Evolutionary conservation across 2,329 filamentous ascomycete genomes (phyloP), one percentile per base, ranked within the genome.

Genomic region (Exophiala sp.): DNA sequence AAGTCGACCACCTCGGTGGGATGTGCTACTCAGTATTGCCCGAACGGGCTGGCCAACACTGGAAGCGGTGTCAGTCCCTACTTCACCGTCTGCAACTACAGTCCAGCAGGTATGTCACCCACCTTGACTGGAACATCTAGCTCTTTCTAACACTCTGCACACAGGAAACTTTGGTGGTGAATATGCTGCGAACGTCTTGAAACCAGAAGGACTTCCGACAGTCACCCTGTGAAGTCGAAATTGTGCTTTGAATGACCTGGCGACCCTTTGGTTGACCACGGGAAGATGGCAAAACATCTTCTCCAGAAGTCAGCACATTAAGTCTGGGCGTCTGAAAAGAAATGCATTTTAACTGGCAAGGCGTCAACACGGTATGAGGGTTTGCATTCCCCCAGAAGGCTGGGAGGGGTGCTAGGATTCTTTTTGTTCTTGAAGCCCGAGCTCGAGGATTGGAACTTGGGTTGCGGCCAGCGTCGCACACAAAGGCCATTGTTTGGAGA

Each of bases 1-100:
- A 78, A 78, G 64, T 68, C 58, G 19, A 80, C 82, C 49, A 77
- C 69, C 14, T 59, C 73, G 32, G 71, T 89, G 46, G 86, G 83
- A 58, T 90, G 86, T 65, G 74, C 73, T 44, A 78, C 68, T 22
- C 63, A 66, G 16, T 54, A 58, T 67, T 81, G 73, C 75, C 48
- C 55, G 16, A 19, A 57, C 23, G 61, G 51, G 46, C 65, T 78
- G 37, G 65, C 61, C 44, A 71, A 73, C 55, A 66, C 68, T 40
- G 70, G 68, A 44, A 62, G 63, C 50, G 62, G 65, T 43, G 60
- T 70, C 22, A 48, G 74, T 30, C 70, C 81, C n/a, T 82, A 79
- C 70, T 88, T 81, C 74, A 90, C 86, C 23, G 88, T 94, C 63
- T 95, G 88, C 83, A 91, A 95, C 78, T 95, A 95, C 74, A 73